phyloP scores from a whole-genome alignment of 768 basidiomycete genomes.

The Gloeostereum incarnatum region DNA sequence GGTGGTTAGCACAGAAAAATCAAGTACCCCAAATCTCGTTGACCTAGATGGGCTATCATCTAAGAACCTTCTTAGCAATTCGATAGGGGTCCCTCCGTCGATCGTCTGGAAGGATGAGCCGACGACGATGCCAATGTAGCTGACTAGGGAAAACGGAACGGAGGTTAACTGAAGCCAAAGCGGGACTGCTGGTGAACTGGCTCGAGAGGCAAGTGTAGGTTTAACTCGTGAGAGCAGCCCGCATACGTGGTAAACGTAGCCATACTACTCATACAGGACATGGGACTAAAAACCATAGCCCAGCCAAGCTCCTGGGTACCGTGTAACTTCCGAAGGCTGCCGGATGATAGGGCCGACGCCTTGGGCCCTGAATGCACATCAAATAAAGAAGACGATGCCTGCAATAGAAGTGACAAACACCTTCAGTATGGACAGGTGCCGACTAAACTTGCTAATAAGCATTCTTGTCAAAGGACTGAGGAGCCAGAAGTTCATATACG shows the following conservation, averaged over 20 bases:
- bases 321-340: conserved; percentile 49
- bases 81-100: conserved; percentile 69
- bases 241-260: conserved; percentile 60
- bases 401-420: conserved; percentile 64
- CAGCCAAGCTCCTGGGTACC: conserved; percentile 67
- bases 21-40: conserved; percentile 55
- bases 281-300: conserved; percentile 64
- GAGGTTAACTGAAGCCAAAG: conserved; percentile 60
- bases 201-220: conserved; percentile 36
- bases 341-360: conserved; percentile 71
- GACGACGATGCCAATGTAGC: conserved; percentile 77
- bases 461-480: conserved; percentile 2
- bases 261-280: conserved; percentile 77
- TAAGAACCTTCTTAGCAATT: conserved; percentile 59
- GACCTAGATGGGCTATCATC: conserved; percentile 52
- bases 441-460: conserved; percentile 25
- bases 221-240: neutral
- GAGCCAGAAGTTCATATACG: conserved; percentile 31
- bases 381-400: conserved; percentile 64
- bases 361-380: conserved; percentile 69
- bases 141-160: conserved; percentile 68
- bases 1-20: neutral
- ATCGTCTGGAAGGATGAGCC: conserved; percentile 69
- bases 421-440: conserved; percentile 75
- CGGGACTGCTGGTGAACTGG: conserved; percentile 45